Evolutionary conservation across 139 green algal genomes (phyloP), one percentile per base, ranked within the genome.

Genomic region (Diplosphaera chodatii): DNA sequence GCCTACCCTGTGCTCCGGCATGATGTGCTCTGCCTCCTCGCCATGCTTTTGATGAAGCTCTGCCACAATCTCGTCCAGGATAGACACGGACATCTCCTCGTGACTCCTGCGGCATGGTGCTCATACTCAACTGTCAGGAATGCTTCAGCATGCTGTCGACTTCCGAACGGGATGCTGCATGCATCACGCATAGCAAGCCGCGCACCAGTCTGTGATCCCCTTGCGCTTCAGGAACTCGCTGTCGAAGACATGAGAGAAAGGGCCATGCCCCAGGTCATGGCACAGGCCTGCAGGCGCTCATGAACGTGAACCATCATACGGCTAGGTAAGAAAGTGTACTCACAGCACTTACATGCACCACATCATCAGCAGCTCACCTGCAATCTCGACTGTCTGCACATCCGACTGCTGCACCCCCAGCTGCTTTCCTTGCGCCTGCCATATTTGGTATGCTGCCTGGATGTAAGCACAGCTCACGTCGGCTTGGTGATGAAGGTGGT

Each of bases 241-340:
- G 29, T 97, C 92, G 68, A 92, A 97, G 15, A 93, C 87, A 72
- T 98, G 93, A 40, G 66, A 86, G 77, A 96, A 98, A 27, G 93
- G 93, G 1, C 91, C 93, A 77, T 98, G 93, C 21, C 93, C 93
- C 37, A 98, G 70, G 76, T 98, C 93, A 67, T 98, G 93, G 59
- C 86, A 94, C 59, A 97, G 79, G 0, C 93, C 93, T 83, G 90
- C 82, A 73, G 27, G 23, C 1, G n/a, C 5, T 33, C 3, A 64
- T 37, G 16, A 3, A 59, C n/a, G n/a, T n/a, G n/a, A n/a, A n/a
- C n/a, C n/a, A n/a, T n/a, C n/a, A n/a, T n/a, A n/a, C n/a, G n/a
- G n/a, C n/a, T n/a, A n/a, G n/a, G n/a, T n/a, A n/a, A n/a, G n/a
- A n/a, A n/a, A n/a, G n/a, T n/a, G n/a, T n/a, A n/a, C n/a, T n/a